Evolutionary conservation across 106 monocot species (phyloP).

Genomic region (Apostasia ramifera): DNA sequence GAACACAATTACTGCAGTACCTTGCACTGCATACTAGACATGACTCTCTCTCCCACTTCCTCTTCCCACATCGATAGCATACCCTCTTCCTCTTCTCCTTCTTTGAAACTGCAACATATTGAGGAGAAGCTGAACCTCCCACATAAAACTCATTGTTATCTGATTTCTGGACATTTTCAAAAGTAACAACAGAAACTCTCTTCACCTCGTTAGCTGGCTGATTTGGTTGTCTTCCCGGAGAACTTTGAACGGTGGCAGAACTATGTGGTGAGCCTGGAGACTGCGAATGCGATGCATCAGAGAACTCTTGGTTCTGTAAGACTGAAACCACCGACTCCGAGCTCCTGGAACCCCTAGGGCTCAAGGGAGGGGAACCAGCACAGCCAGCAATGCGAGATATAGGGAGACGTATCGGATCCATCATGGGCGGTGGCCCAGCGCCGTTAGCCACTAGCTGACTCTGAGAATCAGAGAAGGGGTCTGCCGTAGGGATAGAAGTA

Average conservation of each 20-base stretch:
- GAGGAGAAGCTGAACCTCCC: conserved; percentile 10
- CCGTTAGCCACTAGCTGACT: background rate
- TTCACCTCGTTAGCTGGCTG: conserved; percentile 9
- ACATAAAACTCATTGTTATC: conserved; percentile 13
- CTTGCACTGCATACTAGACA: conserved; percentile 75
- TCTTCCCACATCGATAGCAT: conserved; percentile 79
- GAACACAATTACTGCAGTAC: conserved; percentile 70
- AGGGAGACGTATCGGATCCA: conserved; percentile 8
- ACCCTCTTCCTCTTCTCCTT: conserved; percentile 46
- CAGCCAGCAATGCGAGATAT: conserved; percentile 4
- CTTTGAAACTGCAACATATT: conserved; percentile 17
- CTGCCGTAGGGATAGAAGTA: conserved; percentile 11
- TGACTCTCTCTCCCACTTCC: conserved; percentile 87
- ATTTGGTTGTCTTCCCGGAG: conserved; percentile 5
- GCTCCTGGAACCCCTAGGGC: conserved; percentile 4
- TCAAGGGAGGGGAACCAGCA: conserved; percentile 4
- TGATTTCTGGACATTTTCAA: conserved; percentile 13
- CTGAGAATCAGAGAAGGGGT: conserved; percentile 4
- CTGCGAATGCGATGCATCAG: conserved; percentile 15
- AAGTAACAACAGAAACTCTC: conserved; percentile 18
- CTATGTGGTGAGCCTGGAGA: conserved; percentile 1
- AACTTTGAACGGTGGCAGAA: conserved; percentile 13
- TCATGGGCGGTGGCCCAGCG: background rate
- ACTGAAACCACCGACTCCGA: conserved; percentile 18
- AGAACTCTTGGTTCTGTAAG: conserved; percentile 18